Evolutionary conservation across 805 yeast genomes (phyloP), one percentile per base, ranked within the genome.

Genomic region (Candida adriatica): DNA sequence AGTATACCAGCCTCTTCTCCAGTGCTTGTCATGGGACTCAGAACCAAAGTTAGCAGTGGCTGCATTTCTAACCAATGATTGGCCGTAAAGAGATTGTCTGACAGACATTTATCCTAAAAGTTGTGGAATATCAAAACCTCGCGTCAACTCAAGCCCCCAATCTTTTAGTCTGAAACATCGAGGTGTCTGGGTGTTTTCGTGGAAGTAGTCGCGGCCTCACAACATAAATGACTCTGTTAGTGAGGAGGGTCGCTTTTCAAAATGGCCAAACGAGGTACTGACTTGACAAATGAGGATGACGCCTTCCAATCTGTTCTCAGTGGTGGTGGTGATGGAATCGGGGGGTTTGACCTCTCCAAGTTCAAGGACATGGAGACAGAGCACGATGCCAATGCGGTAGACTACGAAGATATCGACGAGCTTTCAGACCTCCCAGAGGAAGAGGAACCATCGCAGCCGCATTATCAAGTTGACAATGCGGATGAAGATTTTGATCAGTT

Each of bases 331-430:
- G 64, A 39, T 4, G 37, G 27, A 10, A 10, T 29, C 14, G 24
- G 27, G 18, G 38, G 43, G 4, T 36, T 46, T 9, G 48, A 46
- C 24, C 31, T 48, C 16, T 30, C 33, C 14, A 38, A 31, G 6
- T 19, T 50, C n/a, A 42, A 43, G 13, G 49, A 36, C 28, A 42
- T 45, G 50, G 38, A 44, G 17, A 71, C 56, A 61, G 68, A 70
- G 33, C 97, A 88, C 56, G 88, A 92, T 1, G 95, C 75, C 6
- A 90, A 88, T 55, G 98, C 98, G 8, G 64, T 87, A 19, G 97
- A 90, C 56, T 90, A 83, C 53, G 96, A 85, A 49, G 95, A 85
- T 53, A 94, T 84, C 48, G 96, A 88, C 44, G 96, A 88, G 55
- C 62, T 88, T 29, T 96, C 96, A 0, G 96, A 84, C 34, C 47